Base-by-base conservation (phyloP, 352 stramenopile species). In the Pythium utonaiense region DNA sequence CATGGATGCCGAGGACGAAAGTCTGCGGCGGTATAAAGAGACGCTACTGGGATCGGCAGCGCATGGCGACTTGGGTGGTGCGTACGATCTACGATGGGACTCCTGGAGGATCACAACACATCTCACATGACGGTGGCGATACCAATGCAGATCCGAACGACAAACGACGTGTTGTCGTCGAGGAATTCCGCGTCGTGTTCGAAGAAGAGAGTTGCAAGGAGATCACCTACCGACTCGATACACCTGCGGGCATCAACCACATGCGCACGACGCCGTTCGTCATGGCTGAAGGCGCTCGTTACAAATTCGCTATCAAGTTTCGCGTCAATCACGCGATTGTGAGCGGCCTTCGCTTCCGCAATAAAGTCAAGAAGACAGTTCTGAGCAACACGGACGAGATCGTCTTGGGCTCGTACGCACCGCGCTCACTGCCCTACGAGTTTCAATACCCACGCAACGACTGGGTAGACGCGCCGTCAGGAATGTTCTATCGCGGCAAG, bases 121-220 rank as follows among this genome's bases (percentile, higher is more conserved):
- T n/a, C n/a, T n/a, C n/a, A n/a, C n/a, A n/a, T n/a, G n/a, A n/a
- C n/a, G n/a, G n/a, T n/a, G n/a, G n/a, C n/a, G n/a, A n/a, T n/a
- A n/a, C n/a, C n/a, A n/a, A n/a, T n/a, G n/a, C 28, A 91, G 80
- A 92, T 51, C 67, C 63, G 6, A 74, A 61, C 2, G 80, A 94
- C 55, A 63, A 59, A 6, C 77, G 88, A 13, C 82, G 85, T 12
- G 79, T 96, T 28, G 80, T 96, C 16, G 80, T 96, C 17, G 77
- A 88, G 21, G 81, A 94, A 60, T 96, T 96, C 63, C 86, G 87
- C 56, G 82, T 96, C 17, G 71, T 89, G 25, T 94, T 96, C 54
- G 86, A 95, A 53, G 80, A 93, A 53, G 74, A 71, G 9, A 60
- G 71, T 7, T 67, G 40, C 17, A 47, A 74, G 28, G 70, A 87